Conservation (phyloP, 2,329 filamentous ascomycete species). For the Paecilomyces sp. region DNA sequence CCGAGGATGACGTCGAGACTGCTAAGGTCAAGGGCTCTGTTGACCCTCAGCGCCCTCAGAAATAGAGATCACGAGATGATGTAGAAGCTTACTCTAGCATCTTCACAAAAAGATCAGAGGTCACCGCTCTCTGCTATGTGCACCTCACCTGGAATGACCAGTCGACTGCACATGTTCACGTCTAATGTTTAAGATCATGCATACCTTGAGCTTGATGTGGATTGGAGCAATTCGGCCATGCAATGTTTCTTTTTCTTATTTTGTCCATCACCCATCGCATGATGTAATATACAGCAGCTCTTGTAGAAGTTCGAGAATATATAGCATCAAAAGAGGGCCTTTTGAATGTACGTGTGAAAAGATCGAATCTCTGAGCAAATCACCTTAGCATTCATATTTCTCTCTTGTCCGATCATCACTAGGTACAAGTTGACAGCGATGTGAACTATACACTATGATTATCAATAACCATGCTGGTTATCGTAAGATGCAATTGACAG, state of each 20-base stretch:
- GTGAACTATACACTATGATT: too few relatives aligned
- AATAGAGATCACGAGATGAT: neutral
- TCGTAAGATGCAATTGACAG: neutral
- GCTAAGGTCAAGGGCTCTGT: conserved; percentile 49
- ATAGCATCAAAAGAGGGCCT: neutral
- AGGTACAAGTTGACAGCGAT: too few relatives aligned
- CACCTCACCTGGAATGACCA: conserved; percentile 1
- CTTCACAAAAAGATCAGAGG: neutral
- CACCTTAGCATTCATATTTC: too few relatives aligned
- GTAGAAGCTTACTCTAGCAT: neutral
- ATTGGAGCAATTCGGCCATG: neutral
- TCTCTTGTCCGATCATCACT: too few relatives aligned
- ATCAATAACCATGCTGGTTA: too few relatives aligned
- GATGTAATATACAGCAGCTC: neutral
- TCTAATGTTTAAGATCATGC: neutral
- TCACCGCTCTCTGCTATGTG: conserved; percentile 9
- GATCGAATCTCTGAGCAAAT: neutral
- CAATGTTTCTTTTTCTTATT: neutral
- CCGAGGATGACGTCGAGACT: conserved; percentile 50
- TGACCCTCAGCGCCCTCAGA: conserved; percentile 24
- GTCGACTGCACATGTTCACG: neutral
- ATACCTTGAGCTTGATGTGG: neutral
- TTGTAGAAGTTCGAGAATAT: neutral
- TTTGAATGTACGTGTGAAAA: neutral
- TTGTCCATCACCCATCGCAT: neutral